These are phyloP conservation scores for Leccinellum luteum DNA, from an alignment of 768 basidiomycete genomes.

Conservation along the genomic window DNA sequence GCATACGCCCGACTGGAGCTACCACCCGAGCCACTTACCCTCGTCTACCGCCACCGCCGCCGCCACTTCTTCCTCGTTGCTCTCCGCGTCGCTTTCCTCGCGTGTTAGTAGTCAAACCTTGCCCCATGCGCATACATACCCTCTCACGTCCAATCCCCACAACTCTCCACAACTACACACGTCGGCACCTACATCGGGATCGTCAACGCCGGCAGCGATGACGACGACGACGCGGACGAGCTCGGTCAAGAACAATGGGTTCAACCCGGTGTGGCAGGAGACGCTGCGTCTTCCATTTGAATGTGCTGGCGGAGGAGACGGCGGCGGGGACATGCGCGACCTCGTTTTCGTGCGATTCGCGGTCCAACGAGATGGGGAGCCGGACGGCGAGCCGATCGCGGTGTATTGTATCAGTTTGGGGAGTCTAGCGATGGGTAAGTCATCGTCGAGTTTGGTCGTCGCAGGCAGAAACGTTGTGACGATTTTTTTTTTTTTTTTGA, in stretches of 20 bases:
- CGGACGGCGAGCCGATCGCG: slow-evolving; percentile 64
- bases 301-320: slow-evolving; percentile 44
- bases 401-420: slow-evolving; percentile 72
- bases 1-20: slow-evolving; percentile 70
- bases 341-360: slow-evolving; percentile 82
- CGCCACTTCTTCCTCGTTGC: background rate
- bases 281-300: slow-evolving; percentile 68
- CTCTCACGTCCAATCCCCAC: background rate
- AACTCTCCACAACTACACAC: background rate
- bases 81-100: background rate
- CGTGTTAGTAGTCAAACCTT: background rate
- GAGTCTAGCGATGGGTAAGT: slow-evolving; percentile 68
- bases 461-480: background rate
- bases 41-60: background rate
- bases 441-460: background rate
- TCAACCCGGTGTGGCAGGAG: slow-evolving; percentile 89
- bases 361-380: slow-evolving; percentile 62
- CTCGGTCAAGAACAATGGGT: slow-evolving; percentile 80
- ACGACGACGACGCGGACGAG: slow-evolving; percentile 56
- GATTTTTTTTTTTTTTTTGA: too few relatives aligned
- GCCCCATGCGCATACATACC: background rate
- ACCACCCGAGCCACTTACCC: slow-evolving; percentile 12
- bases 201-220: slow-evolving; percentile 28
- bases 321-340: slow-evolving; percentile 57
- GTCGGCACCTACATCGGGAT: background rate